Percentiles rank a stretch among this genome's conserved stretches.
phyloP scores from a whole-genome alignment of 768 basidiomycete species.

The Phanerochaete sordida region DNA sequence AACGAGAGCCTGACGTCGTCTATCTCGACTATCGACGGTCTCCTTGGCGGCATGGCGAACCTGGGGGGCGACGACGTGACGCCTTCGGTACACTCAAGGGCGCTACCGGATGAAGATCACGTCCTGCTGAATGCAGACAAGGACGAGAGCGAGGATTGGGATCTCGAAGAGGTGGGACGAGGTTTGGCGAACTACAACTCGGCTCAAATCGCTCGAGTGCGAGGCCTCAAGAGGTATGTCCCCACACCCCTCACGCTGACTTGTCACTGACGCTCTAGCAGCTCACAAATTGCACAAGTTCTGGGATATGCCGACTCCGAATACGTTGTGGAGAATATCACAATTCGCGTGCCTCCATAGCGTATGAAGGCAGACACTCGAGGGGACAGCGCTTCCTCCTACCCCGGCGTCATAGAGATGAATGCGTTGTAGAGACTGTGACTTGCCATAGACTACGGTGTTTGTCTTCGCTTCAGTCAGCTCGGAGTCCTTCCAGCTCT shows the following conservation, averaged over 20 bases:
- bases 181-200: slow-evolving; percentile 97
- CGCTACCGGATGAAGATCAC: slow-evolving; percentile 25
- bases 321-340: slow-evolving; percentile 95
- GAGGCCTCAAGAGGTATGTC: slow-evolving; percentile 87
- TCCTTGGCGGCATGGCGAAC: slow-evolving; percentile 3
- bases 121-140: slow-evolving; percentile 23
- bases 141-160: slow-evolving; percentile 51
- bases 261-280: slow-evolving; percentile 31
- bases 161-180: slow-evolving; percentile 87
- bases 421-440: too few relatives aligned
- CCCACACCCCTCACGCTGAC: too few relatives aligned
- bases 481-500: too few relatives aligned
- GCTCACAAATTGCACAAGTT: slow-evolving; percentile 73
- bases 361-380: too few relatives aligned
- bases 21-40: slow-evolving; percentile 38
- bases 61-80: slow-evolving; percentile 18
- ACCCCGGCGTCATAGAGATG: too few relatives aligned
- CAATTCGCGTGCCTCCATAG: slow-evolving; percentile 59
- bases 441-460: too few relatives aligned
- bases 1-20: slow-evolving; percentile 41
- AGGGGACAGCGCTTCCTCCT: too few relatives aligned
- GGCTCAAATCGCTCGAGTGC: slow-evolving; percentile 82
- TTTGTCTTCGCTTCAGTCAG: too few relatives aligned
- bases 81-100: slow-evolving; percentile 15
- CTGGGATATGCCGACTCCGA: slow-evolving; percentile 96